Evolutionary conservation across 371 early-diverging fungal genomes (phyloP).

Genomic region (Paraphysoderma sedebokerense): DNA sequence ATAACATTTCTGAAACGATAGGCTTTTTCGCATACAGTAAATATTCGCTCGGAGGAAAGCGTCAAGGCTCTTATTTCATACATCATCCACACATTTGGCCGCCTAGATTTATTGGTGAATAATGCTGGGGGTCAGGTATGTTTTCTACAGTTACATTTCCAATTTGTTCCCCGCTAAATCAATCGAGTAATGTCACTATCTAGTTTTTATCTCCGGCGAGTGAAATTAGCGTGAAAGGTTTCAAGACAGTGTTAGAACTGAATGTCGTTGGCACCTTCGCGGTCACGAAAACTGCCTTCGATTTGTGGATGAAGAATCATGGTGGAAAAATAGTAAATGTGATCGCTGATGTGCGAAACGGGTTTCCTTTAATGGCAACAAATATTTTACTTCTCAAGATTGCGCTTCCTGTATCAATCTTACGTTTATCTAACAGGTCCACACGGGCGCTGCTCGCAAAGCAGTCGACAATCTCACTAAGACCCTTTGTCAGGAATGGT

Average conservation of each 20-base stretch:
- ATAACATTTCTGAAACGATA: neutral
- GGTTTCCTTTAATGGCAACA: conserved; percentile 4
- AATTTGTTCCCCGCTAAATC: neutral
- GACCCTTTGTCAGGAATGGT: conserved; percentile 33
- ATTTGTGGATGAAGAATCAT: conserved; percentile 20
- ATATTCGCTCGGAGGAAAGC: conserved; percentile 18
- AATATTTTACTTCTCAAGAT: neutral
- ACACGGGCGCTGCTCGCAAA: conserved; percentile 17
- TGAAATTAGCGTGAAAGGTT: conserved; percentile 19
- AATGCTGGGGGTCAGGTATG: conserved; percentile 35
- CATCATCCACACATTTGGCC: conserved; percentile 18
- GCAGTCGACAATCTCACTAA: conserved; percentile 21
- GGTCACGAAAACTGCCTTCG: conserved; percentile 18
- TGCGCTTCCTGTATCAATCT: neutral
- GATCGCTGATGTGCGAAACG: conserved; percentile 26
- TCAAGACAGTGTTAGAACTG: conserved; percentile 25
- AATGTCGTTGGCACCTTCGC: conserved; percentile 31
- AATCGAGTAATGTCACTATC: neutral
- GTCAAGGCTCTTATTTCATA: conserved; percentile 10
- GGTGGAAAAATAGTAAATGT: conserved; percentile 29
- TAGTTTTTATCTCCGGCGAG: conserved; percentile 22
- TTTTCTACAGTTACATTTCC: neutral
- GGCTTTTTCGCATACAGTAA: conserved; percentile 10
- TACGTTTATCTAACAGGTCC: conserved; percentile 1
- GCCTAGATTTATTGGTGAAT: conserved; percentile 24